Evolutionary conservation across 2,329 filamentous ascomycete species (phyloP).

Genomic region (Polychaeton citri): DNA sequence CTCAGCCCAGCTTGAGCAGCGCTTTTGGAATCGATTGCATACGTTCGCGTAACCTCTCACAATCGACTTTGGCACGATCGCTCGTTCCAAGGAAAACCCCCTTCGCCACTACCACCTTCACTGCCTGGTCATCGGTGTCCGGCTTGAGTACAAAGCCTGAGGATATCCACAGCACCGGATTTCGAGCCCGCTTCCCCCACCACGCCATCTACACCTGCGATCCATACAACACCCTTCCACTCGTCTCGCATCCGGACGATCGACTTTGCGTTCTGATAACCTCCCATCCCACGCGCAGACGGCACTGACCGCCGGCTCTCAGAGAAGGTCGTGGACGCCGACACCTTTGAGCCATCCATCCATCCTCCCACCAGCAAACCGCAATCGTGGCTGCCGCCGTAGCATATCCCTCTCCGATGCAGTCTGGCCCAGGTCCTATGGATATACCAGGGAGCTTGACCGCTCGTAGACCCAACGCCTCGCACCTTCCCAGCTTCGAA

Average conservation of each 20-base stretch:
- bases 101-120: neutral
- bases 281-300: neutral
- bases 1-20: too few relatives aligned
- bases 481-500: slow-evolving; percentile 55
- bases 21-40: slow-evolving; percentile 1
- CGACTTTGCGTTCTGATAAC: neutral
- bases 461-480: slow-evolving; percentile 56
- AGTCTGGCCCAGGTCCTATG: slow-evolving; percentile 47
- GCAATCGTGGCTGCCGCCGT: slow-evolving; percentile 51
- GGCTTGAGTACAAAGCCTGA: neutral
- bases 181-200: neutral
- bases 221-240: too few relatives aligned
- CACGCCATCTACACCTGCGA: neutral
- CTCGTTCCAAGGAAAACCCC: neutral
- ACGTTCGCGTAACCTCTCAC: neutral
- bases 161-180: neutral
- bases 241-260: too few relatives aligned
- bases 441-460: slow-evolving; percentile 53
- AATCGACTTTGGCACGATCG: neutral
- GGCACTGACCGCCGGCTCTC: neutral
- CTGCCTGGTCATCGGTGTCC: neutral
- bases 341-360: neutral
- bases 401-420: slow-evolving; percentile 48
- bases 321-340: neutral
- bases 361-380: slow-evolving; percentile 21